A percentile compares a stretch with the other conserved stretches of the same genome.
Evolutionary conservation across 2,329 filamentous ascomycete genomes (phyloP).

Genomic region (Talaromyces sp.): DNA sequence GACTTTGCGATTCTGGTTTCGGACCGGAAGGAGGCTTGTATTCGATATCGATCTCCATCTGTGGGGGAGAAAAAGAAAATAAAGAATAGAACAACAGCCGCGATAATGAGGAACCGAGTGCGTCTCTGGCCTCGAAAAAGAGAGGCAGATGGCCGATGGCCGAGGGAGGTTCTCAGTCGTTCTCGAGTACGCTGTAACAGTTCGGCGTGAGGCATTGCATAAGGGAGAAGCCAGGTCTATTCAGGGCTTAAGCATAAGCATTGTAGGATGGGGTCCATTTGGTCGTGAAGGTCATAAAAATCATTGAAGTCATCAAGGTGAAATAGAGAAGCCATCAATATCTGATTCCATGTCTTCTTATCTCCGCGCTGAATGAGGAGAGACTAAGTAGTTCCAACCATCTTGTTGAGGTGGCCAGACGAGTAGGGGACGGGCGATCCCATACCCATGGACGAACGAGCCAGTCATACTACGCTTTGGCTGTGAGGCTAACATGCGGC

Average conservation of each 20-base stretch:
- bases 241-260: background rate
- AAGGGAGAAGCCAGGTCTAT: background rate
- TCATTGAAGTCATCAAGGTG: background rate
- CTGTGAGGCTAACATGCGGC: too few species aligned
- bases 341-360: background rate
- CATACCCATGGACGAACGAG: background rate
- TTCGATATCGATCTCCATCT: background rate
- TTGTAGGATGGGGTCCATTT: background rate
- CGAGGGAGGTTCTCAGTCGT: background rate
- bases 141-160: background rate
- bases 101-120: background rate
- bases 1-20: slow-evolving; percentile 2
- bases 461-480: background rate
- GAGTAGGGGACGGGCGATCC: background rate
- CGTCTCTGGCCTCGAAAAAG: background rate
- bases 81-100: background rate
- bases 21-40: background rate
- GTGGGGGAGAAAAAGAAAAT: background rate
- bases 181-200: background rate
- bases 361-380: background rate
- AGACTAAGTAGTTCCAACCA: background rate
- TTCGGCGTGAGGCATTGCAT: background rate
- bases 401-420: background rate
- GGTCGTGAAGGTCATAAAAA: background rate
- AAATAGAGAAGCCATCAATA: background rate